Evolutionary conservation across 768 basidiomycete genomes (phyloP).

Genomic region (Gelatoporia subvermispora): DNA sequence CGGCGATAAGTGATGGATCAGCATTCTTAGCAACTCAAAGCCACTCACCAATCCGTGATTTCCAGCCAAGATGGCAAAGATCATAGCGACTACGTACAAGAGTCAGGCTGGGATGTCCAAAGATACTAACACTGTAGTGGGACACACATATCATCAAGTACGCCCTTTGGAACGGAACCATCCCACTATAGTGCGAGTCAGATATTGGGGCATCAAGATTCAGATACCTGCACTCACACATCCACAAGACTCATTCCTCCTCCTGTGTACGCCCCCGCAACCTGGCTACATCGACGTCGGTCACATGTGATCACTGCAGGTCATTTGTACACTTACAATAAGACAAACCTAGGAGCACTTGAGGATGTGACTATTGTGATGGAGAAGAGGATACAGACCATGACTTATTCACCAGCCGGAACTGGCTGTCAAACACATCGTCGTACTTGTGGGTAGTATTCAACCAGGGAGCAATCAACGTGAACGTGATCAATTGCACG

Average conservation of each 20-base stretch:
- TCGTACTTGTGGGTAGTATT: constrained; percentile 40
- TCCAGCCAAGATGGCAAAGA: constrained; percentile 66
- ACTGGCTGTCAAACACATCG: constrained; percentile 44
- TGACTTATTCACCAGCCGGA: constrained; percentile 45
- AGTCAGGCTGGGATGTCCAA: background rate
- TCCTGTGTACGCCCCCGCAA: constrained; percentile 49
- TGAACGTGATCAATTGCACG: constrained; percentile 49
- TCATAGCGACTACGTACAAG: constrained; percentile 38
- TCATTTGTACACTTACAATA: constrained; percentile 5
- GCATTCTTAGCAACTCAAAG: background rate
- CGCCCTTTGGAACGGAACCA: constrained; percentile 67
- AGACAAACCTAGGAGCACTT: constrained; percentile 6
- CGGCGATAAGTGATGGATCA: background rate
- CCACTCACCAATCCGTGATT: constrained; percentile 65
- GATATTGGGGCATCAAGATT: background rate
- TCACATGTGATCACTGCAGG: background rate
- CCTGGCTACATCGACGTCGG: constrained; percentile 5
- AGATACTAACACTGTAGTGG: background rate
- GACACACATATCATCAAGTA: constrained; percentile 56
- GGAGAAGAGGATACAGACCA: constrained; percentile 37
- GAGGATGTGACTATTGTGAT: too few relatives aligned
- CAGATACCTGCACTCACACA: constrained; percentile 27
- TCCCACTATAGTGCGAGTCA: constrained; percentile 35
- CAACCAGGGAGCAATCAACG: constrained; percentile 62
- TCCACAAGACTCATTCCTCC: constrained; percentile 70